phyloP scores from a whole-genome alignment of 2,329 filamentous ascomycete species.

The Colletotrichum kahawae region DNA sequence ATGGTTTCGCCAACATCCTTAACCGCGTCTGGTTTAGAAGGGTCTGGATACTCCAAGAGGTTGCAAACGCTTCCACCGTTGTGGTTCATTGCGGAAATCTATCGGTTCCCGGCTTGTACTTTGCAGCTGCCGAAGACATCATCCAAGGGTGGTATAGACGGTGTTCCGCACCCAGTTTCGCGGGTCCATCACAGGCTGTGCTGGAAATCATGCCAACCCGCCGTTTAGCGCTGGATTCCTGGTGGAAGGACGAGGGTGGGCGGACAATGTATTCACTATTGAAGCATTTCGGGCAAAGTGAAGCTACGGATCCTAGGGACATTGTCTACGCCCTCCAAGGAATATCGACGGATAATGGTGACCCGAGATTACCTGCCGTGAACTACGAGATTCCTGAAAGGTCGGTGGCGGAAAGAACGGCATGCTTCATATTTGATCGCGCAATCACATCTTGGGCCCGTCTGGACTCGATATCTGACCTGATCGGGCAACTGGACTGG shows the following conservation, averaged over 20 bases:
- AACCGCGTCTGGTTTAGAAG: background rate
- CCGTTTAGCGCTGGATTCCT: background rate
- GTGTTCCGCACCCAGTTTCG: no score
- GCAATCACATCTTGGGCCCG: no score
- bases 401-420: no score
- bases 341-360: background rate
- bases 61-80: background rate
- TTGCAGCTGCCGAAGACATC: no score
- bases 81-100: background rate
- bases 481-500: no score
- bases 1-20: background rate
- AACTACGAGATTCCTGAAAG: background rate
- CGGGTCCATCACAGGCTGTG: background rate
- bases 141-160: no score
- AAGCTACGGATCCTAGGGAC: background rate
- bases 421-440: no score
- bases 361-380: background rate
- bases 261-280: background rate
- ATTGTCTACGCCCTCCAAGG: background rate
- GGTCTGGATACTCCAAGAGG: slow-evolving; percentile 10
- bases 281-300: background rate
- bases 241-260: background rate
- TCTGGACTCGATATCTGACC: no score
- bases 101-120: background rate
- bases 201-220: background rate